Evolutionary conservation across 768 basidiomycete species (phyloP).

Genomic region (Lentinula boryana): DNA sequence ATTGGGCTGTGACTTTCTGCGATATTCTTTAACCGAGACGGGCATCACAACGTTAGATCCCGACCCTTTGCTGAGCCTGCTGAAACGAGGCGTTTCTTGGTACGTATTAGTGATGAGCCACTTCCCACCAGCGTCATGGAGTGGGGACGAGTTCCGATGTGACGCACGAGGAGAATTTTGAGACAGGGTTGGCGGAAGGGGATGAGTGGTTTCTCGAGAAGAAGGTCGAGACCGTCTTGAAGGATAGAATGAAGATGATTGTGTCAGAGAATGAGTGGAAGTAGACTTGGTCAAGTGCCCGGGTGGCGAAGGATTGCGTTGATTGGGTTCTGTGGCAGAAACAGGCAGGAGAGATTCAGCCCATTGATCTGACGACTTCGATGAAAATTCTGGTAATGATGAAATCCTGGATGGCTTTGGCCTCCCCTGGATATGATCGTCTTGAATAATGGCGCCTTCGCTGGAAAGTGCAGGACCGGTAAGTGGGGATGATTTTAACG

Average conservation of each 20-base stretch:
- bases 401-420: conserved; percentile 1
- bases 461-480: conserved; percentile 4
- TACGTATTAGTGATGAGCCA: conserved; percentile 1
- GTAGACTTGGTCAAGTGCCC: neutral
- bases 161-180: neutral
- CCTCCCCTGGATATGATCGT: neutral
- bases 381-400: neutral
- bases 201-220: neutral
- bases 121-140: neutral
- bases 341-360: neutral
- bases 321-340: no score
- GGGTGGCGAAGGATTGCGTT: neutral
- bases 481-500: neutral
- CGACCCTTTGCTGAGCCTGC: neutral
- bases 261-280: neutral
- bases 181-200: neutral
- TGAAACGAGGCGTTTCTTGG: conserved; percentile 1
- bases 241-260: neutral
- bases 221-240: neutral
- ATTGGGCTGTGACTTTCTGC: neutral
- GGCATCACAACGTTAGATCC: conserved; percentile 1
- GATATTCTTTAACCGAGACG: neutral
- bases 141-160: neutral
- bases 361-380: neutral
- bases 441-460: neutral